Base-by-base conservation (phyloP, 495 filamentous ascomycete genomes). In the Penicillium robsamsonii region DNA sequence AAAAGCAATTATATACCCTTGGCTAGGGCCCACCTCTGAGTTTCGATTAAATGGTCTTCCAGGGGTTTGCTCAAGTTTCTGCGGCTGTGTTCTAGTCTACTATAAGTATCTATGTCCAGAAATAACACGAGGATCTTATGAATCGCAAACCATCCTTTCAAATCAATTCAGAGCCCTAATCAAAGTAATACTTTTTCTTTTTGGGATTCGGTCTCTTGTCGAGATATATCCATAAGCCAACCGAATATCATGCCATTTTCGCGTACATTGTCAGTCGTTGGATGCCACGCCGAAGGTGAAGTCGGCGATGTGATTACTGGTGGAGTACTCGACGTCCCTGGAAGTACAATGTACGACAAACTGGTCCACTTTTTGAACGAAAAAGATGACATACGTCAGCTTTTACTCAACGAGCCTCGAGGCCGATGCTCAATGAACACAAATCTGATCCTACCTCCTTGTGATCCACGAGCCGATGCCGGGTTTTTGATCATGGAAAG, bases 401-500 rank as follows among this genome's bases (percentile, higher is more conserved):
- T 75, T 15, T 61, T 75, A 22, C 62, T 73, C 22, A 72, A 73
- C 48, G 70, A 75, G 50, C 72, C 70, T 20, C 69, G 70, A 5
- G 72, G 72, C n/a, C 62, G 69, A 3, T 41, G 69, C 6, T 58
- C 70, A 1, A 70, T 69, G 60, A 66, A 65, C 52, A 65, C 57
- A 2, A 75, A 75, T 51, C 58, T 75, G 0, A 15, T 75, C n/a
- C 62, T 75, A 2, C 70, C 72, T 1, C 67, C 70, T 6, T 73
- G 68, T 41, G 60, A 72, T 41, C 69, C 69, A 8, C 53, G 52
- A 12, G 72, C 72, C 8, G 69, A 73, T 58, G 67, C 65, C 8
- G 72, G 72, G 1, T 73, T 75, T 56, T 20, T 75, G 41, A 73
- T 73, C 49, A 71, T 75, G 68, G 72, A 75, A 48, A 70, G 67